phyloP scores from a whole-genome alignment of 2,329 filamentous ascomycete genomes.

The Trichoderma polysporum region DNA sequence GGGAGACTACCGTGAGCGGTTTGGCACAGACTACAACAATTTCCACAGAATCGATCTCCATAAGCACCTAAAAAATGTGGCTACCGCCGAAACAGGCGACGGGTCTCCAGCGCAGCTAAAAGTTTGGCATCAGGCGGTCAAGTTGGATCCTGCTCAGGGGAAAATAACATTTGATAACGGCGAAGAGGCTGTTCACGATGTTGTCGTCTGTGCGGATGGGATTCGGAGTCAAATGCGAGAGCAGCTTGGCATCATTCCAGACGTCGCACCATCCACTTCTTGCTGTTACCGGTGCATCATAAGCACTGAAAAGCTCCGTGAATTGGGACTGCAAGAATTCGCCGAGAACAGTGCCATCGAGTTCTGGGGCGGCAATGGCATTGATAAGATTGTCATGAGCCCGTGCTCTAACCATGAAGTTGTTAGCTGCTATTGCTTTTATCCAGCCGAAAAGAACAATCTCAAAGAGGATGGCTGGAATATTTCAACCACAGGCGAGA shows the following conservation, averaged over 20 bases:
- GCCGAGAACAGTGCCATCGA: slow-evolving; percentile 57
- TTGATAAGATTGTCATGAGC: slow-evolving; percentile 63
- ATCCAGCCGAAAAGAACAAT: slow-evolving; percentile 57
- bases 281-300: slow-evolving; percentile 63
- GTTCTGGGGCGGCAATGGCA: slow-evolving; percentile 64
- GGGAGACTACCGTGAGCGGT: slow-evolving; percentile 59
- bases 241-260: slow-evolving; percentile 54
- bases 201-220: slow-evolving; percentile 60
- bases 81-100: slow-evolving; percentile 48
- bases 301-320: slow-evolving; percentile 50
- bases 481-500: slow-evolving; percentile 49
- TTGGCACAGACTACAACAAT: slow-evolving; percentile 63
- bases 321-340: slow-evolving; percentile 57
- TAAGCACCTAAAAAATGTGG: slow-evolving; percentile 57
- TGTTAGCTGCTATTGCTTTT: slow-evolving; percentile 67
- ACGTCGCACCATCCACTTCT: slow-evolving; percentile 52
- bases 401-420: slow-evolving; percentile 62
- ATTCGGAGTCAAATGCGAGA: slow-evolving; percentile 59
- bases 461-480: slow-evolving; percentile 58
- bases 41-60: slow-evolving; percentile 66
- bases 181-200: slow-evolving; percentile 47
- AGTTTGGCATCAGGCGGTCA: slow-evolving; percentile 52
- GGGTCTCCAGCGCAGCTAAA: slow-evolving; percentile 50
- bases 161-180: slow-evolving; percentile 52
- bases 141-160: slow-evolving; percentile 51